Percentiles rank a stretch among this genome's conserved stretches.
Evolutionary conservation across 805 yeast genomes (phyloP).

Genomic region (Kuraishia floccosa): DNA sequence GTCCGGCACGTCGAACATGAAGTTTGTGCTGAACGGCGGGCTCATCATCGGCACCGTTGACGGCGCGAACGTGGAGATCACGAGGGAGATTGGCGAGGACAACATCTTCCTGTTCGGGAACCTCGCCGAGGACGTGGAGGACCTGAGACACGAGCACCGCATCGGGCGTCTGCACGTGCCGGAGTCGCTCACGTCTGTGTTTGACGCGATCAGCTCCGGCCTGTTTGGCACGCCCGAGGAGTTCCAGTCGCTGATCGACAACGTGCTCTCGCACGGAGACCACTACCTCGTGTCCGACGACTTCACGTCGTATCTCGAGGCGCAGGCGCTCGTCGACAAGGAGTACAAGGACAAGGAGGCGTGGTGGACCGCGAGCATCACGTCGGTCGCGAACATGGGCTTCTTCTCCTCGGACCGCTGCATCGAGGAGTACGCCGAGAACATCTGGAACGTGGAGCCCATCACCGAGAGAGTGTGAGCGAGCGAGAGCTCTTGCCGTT

Average conservation of each 20-base stretch:
- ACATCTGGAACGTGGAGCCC: conserved; percentile 90
- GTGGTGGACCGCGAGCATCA: conserved; percentile 71
- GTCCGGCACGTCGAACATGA: conserved; percentile 93
- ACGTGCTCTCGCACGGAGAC: conserved; percentile 68
- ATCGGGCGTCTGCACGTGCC: conserved; percentile 52
- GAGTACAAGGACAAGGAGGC: conserved; percentile 50
- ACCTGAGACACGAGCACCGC: conserved; percentile 64
- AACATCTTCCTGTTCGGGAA: conserved; percentile 89
- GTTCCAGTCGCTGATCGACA: conserved; percentile 56
- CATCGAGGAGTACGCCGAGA: conserved; percentile 84
- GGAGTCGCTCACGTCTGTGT: conserved; percentile 47
- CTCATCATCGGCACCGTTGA: conserved; percentile 91
- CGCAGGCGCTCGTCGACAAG: conserved; percentile 67
- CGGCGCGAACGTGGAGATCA: conserved; percentile 93
- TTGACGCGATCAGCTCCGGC: conserved; percentile 56
- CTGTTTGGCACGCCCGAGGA: conserved; percentile 59
- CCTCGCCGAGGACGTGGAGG: conserved; percentile 83
- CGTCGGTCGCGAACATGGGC: conserved; percentile 86
- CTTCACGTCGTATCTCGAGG: conserved; percentile 76
- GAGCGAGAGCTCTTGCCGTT: too few relatives aligned
- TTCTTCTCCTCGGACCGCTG: conserved; percentile 88
- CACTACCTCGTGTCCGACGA: conserved; percentile 83
- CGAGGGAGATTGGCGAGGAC: conserved; percentile 89
- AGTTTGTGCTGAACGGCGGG: conserved; percentile 90
- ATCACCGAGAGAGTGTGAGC: conserved; percentile 13